phyloP scores from a whole-genome alignment of 305 asterid genomes.

The Nicotiana rustica region DNA sequence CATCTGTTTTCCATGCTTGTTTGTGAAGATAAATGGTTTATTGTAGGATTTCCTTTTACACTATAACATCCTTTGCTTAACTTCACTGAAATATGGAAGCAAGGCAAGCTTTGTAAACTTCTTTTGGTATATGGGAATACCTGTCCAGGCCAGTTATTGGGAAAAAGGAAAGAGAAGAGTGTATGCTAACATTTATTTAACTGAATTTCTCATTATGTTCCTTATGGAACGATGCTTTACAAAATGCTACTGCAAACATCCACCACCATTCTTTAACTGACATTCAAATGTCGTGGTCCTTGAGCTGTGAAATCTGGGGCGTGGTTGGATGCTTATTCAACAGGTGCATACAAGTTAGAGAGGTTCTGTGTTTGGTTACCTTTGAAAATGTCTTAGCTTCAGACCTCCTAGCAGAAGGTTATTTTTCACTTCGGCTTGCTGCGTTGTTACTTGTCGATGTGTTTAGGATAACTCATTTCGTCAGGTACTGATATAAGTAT shows the following conservation, averaged over 20 bases:
- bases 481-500: neutral
- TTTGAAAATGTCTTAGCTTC: slow-evolving; percentile 10
- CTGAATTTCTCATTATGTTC: neutral
- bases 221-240: neutral
- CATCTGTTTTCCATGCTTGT: slow-evolving; percentile 36
- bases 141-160: neutral
- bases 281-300: neutral
- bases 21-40: slow-evolving; percentile 18
- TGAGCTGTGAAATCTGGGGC: slow-evolving; percentile 25
- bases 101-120: slow-evolving; percentile 20
- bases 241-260: slow-evolving; percentile 14
- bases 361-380: neutral
- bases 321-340: slow-evolving; percentile 21
- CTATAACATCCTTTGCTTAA: slow-evolving; percentile 23
- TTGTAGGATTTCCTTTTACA: slow-evolving; percentile 8
- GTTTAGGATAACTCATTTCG: neutral
- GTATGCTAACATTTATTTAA: neutral
- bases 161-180: neutral
- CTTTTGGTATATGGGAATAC: neutral
- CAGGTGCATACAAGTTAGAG: neutral
- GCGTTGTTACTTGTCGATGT: slow-evolving; percentile 15
- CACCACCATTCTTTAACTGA: slow-evolving; percentile 21
- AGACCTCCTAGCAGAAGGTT: slow-evolving; percentile 21
- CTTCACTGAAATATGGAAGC: neutral
- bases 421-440: neutral